Evolutionary conservation across 2,329 filamentous ascomycete genomes (phyloP), one percentile per base, ranked within the genome.

Genomic region (Pseudogymnoascus sp.): DNA sequence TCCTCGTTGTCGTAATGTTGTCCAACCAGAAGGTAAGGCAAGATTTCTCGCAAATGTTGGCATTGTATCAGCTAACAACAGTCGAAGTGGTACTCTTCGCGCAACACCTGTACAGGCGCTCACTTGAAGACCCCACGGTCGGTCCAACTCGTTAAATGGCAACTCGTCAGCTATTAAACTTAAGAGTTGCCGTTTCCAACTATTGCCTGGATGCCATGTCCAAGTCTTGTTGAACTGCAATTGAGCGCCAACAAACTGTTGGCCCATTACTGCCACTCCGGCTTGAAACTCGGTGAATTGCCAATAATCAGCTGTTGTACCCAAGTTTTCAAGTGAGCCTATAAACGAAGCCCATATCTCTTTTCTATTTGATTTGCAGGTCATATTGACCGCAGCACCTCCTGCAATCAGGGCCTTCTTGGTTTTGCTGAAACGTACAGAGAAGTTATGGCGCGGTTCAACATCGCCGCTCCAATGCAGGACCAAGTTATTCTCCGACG

Each of bases 51-150:
- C 28, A 30, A 30, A 30, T 30, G 28, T 16, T 11, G 58, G 35
- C 39, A 67, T 57, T 1, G 64, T 18, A 59, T 69, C 63, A 2
- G 65, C 64, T 14, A 69, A 37, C n/a, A 68, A 57, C 11, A 43
- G 47, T 2, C 64, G 58, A 20, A 68, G 58, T 3, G 65, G 36
- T 14, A 67, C 66, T 38, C 68, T 62, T 16, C 65, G 35, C 6
- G 66, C 61, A 57, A 69, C 58, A 8, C 65, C 62, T 11, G 67
- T 69, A 47, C 68, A 69, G 47, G 63, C 64, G 62, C 67, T 69
- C 6, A 69, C 59, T 60, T 68, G 67, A 14, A 69, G 61, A 2
- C 64, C 65, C 59, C 64, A 69, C 6, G 33, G 57, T 37, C 18
- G 50, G 12, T 64, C 36, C 4, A 64, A 41, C 22, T 57, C 41